These are phyloP conservation scores for Tylopilus orsonianus DNA, from an alignment of 1,284 basidiomycete species.

Conservation along the genomic window DNA sequence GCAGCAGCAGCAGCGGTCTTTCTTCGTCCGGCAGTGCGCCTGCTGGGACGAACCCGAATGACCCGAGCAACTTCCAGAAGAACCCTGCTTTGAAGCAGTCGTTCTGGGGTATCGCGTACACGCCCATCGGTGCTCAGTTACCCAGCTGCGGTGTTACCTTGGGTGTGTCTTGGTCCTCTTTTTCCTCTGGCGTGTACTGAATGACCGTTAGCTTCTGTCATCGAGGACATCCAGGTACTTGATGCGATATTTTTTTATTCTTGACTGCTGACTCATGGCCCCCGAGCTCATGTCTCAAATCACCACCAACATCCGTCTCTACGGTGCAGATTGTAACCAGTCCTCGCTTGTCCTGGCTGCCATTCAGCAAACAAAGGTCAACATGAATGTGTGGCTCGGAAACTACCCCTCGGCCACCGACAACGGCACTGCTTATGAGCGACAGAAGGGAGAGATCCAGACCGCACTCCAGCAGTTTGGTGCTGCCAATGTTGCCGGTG, in stretches of 20 bases:
- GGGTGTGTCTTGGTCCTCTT: constrained; percentile 32
- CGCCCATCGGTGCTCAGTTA: constrained; percentile 55
- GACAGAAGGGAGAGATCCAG: constrained; percentile 71
- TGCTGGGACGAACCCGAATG: constrained; percentile 46
- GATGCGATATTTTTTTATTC: not conserved
- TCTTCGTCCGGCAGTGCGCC: constrained; percentile 24
- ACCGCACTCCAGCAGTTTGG: constrained; percentile 79
- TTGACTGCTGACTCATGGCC: constrained; percentile 11
- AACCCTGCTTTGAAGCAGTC: constrained; percentile 59
- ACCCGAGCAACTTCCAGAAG: constrained; percentile 66
- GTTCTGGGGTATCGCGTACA: constrained; percentile 78
- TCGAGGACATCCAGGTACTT: constrained; percentile 52
- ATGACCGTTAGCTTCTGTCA: constrained; percentile 37
- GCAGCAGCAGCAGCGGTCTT: not conserved
- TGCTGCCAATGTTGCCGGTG: constrained; percentile 71
- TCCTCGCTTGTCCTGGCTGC: constrained; percentile 67
- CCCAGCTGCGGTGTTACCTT: constrained; percentile 51
- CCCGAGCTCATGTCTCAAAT: constrained; percentile 56
- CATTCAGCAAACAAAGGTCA: constrained; percentile 85
- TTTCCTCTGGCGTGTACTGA: constrained; percentile 3
- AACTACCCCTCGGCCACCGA: constrained; percentile 70
- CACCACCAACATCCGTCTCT: constrained; percentile 54
- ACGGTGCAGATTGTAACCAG: constrained; percentile 61
- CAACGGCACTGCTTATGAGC: constrained; percentile 63
- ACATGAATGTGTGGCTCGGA: constrained; percentile 85